Evolutionary conservation across 2,329 filamentous ascomycete species (phyloP), one percentile per base, ranked within the genome.

Genomic region (Exserohilum turcica): DNA sequence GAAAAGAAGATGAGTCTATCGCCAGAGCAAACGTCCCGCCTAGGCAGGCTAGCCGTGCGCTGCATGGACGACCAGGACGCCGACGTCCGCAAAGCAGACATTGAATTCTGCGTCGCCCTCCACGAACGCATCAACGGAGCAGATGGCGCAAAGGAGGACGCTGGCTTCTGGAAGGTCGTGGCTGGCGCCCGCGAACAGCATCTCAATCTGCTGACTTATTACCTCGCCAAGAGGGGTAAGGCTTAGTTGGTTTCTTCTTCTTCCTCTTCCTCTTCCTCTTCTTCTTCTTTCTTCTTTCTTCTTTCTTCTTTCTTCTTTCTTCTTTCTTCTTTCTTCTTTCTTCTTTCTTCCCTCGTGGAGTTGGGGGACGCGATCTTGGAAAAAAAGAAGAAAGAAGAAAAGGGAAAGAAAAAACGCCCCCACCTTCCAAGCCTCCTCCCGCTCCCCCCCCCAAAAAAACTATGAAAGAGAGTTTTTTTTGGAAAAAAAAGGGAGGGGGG

Each of bases 151-250:
- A 72, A 75, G 29, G 77, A 77, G 48, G 73, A 70, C 27, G 60
- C 54, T 9, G 61, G 61, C 0, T 92, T 92, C 69, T 93, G 89
- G 89, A 82, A 81, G 29, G 81, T 82, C 19, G 79, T 92, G 64
- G 83, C 80, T 52, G 77, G 77, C 0, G 80, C 89, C 28, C 83
- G 84, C 66, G 88, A 91, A 60, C 88, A 90, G 60, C 85, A 88
- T 18, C 84, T 91, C 78, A 91, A 87, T 61, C 73, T 92, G 56
- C 86, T 92, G 64, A 92, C 88, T 8, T 92, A 92, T 70, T 92
- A 92, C 72, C 87, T 92, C 66, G 89, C 89, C 3, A 74, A 73
- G 62, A 64, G 65, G 40, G 62, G 56, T 27, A 69, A 63, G 49
- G 63, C 61, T 52, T 71, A 66, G 53, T 40, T 33, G 36, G 61